A percentile compares a stretch with the other conserved stretches of the same genome.
phyloP scores from a whole-genome alignment of 192 early-diverging fungal species.

The Helicostylum pulchrum region DNA sequence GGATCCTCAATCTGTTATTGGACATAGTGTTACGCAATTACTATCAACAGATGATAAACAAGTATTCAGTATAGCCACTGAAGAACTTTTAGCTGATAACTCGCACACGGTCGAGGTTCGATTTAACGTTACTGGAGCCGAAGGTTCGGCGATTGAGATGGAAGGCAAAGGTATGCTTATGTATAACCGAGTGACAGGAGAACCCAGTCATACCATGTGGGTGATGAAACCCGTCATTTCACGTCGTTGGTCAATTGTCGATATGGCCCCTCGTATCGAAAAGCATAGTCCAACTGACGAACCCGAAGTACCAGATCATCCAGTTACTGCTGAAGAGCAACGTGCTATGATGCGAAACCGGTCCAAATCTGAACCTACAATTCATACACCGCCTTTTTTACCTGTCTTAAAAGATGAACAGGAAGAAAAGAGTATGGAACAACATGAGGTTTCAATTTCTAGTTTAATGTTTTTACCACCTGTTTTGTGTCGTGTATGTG shows the following conservation, averaged over 20 bases:
- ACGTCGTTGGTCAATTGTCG: conserved; percentile 24
- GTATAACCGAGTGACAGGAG: conserved; percentile 61
- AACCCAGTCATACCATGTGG: conserved; percentile 74
- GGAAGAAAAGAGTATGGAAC: background rate
- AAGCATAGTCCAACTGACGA: background rate
- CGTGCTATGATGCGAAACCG: background rate
- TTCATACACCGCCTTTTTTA: conserved; percentile 9
- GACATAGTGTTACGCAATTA: conserved; percentile 49
- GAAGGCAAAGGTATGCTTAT: conserved; percentile 83
- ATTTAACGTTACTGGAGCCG: conserved; percentile 41
- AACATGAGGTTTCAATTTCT: background rate
- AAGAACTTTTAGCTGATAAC: conserved; percentile 56
- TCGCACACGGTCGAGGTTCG: conserved; percentile 65
- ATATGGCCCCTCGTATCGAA: conserved; percentile 9
- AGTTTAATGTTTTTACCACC: conserved; percentile 34
- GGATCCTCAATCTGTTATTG: conserved; percentile 42
- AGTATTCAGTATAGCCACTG: conserved; percentile 62
- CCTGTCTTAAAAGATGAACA: background rate
- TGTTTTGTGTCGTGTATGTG: conserved; percentile 77
- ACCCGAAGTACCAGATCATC: background rate
- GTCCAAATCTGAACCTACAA: conserved; percentile 23
- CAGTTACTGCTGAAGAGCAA: background rate
- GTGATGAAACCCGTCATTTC: conserved; percentile 62
- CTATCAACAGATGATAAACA: conserved; percentile 52
- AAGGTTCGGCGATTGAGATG: conserved; percentile 53